Percentiles rank a stretch among this genome's conserved stretches.
These are phyloP conservation scores for Trypanosoma vivax DNA, from an alignment of 208 protist genomes.

Conservation along the genomic window DNA sequence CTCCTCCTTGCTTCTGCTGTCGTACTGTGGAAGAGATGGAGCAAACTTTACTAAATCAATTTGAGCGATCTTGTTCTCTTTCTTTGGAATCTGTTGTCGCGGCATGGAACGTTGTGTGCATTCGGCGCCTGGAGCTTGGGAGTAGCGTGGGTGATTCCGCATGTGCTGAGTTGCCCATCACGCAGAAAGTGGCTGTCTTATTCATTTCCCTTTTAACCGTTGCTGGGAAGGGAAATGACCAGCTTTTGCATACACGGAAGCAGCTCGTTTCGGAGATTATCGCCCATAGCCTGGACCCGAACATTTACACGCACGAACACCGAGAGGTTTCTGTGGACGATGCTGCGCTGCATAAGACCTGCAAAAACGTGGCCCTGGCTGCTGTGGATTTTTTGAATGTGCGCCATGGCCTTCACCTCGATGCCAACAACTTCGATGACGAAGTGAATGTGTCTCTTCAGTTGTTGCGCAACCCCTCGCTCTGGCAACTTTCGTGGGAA, in stretches of 20 bases:
- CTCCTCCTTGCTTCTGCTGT: conserved; percentile 8
- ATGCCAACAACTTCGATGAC: not conserved
- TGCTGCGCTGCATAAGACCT: too few relatives aligned
- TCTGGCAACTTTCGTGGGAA: conserved; percentile 16
- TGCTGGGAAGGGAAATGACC: not conserved
- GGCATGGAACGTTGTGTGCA: conserved; percentile 17
- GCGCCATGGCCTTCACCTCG: too few relatives aligned
- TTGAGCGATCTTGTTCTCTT: not conserved
- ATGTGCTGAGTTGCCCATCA: not conserved
- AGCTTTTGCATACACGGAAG: not conserved
- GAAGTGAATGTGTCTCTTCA: not conserved
- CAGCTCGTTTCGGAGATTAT: too few relatives aligned
- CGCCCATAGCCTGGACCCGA: too few relatives aligned
- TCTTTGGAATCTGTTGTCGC: not conserved
- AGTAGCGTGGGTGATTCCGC: not conserved
- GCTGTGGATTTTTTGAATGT: too few relatives aligned
- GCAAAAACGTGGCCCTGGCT: too few relatives aligned
- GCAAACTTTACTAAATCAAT: not conserved
- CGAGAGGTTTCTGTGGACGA: too few relatives aligned
- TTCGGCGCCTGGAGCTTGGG: conserved; percentile 14
- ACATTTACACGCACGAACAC: too few relatives aligned
- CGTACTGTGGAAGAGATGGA: conserved; percentile 6
- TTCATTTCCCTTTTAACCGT: too few relatives aligned
- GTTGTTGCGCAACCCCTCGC: not conserved
- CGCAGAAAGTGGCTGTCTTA: not conserved